A percentile compares a stretch with the other conserved stretches of the same genome.
phyloP scores from a whole-genome alignment of 306 rosid species.

The Astragalus membranaceus region DNA sequence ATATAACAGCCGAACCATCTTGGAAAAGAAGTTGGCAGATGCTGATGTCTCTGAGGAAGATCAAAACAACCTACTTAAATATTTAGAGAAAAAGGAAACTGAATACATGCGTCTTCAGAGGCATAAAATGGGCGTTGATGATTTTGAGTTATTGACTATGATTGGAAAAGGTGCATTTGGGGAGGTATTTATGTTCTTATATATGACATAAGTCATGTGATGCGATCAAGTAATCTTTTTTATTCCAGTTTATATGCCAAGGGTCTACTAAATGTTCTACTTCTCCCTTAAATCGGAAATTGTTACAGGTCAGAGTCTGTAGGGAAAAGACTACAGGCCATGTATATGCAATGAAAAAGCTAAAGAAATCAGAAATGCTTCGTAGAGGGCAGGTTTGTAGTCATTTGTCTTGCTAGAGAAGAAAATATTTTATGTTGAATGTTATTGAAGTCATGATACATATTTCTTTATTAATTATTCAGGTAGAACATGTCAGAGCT shows the following conservation, averaged over 20 bases:
- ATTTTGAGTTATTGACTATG: conserved; percentile 87
- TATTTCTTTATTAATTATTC: conserved; percentile 17
- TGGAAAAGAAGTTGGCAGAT: conserved; percentile 94
- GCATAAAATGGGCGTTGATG: conserved; percentile 97
- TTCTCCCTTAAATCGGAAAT: conserved; percentile 16
- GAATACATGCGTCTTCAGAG: conserved; percentile 98
- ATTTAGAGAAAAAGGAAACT: conserved; percentile 91
- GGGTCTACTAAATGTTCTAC: background rate
- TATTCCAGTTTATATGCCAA: background rate
- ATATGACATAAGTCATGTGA: background rate
- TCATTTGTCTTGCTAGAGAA: conserved; percentile 5
- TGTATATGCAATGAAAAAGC: conserved; percentile 96
- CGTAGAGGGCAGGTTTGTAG: conserved; percentile 93
- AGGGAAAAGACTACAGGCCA: conserved; percentile 68
- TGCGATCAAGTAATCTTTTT: background rate
- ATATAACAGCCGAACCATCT: conserved; percentile 55
- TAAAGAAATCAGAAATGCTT: conserved; percentile 97
- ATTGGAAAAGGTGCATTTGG: conserved; percentile 99
- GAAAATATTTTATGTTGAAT: background rate
- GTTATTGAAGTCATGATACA: conserved; percentile 7
- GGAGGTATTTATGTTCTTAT: conserved; percentile 51
- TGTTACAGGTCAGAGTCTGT: conserved; percentile 79
- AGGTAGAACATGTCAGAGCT: conserved; percentile 98
- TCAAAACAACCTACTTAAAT: conserved; percentile 81
- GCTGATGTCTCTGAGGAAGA: conserved; percentile 99